Evolutionary conservation across 2,329 filamentous ascomycete genomes (phyloP).

Genomic region (Neopestalotiopsis clavispora): DNA sequence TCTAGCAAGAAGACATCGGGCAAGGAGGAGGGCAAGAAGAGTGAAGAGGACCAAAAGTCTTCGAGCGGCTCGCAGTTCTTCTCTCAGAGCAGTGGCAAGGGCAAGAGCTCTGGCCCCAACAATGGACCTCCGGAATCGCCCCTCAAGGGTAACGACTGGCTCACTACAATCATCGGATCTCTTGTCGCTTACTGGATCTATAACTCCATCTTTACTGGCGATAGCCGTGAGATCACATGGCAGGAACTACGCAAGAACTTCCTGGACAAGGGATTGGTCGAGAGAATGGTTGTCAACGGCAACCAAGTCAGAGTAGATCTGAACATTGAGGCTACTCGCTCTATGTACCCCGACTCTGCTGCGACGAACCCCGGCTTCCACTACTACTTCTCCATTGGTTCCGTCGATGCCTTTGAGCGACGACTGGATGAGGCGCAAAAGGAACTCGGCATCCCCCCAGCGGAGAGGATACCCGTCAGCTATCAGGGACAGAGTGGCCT

Average conservation of each 20-base stretch:
- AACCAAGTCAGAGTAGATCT: constrained; percentile 81
- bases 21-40: constrained; percentile 1
- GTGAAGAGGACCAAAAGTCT: constrained; percentile 8
- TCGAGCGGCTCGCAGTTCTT: neutral
- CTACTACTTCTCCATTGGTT: constrained; percentile 96
- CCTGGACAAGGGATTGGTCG: constrained; percentile 92
- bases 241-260: constrained; percentile 95
- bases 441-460: constrained; percentile 81
- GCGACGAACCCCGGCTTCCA: constrained; percentile 72
- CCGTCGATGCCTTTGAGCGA: constrained; percentile 89
- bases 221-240: constrained; percentile 85
- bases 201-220: constrained; percentile 47
- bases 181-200: constrained; percentile 50
- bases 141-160: constrained; percentile 35
- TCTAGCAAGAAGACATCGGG: neutral
- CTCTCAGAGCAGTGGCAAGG: constrained; percentile 15
- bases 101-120: neutral
- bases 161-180: constrained; percentile 58
- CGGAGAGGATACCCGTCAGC: constrained; percentile 91
- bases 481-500: constrained; percentile 80
- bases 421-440: constrained; percentile 86
- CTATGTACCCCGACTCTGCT: constrained; percentile 77
- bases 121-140: constrained; percentile 18
- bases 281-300: constrained; percentile 85
- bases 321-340: constrained; percentile 73